These are phyloP conservation scores for Neurospora hispaniola DNA, from an alignment of 495 filamentous ascomycete genomes.

Conservation along the genomic window DNA sequence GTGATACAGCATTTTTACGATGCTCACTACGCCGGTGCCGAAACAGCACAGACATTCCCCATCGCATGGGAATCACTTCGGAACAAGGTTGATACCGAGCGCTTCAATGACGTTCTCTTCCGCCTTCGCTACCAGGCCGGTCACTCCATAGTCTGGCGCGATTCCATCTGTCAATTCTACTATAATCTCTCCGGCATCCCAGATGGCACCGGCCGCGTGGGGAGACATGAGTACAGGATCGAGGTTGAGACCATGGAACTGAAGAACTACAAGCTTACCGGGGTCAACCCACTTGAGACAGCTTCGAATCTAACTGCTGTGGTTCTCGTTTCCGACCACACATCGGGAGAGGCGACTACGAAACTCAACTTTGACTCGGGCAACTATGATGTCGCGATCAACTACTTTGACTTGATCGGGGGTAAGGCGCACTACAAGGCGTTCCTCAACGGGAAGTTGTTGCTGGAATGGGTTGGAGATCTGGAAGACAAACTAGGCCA, in stretches of 20 bases:
- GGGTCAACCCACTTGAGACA: conserved; percentile 44
- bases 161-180: conserved; percentile 53
- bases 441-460: conserved; percentile 37
- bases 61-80: conserved; percentile 42
- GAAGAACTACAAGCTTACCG: conserved; percentile 39
- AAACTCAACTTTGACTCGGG: conserved; percentile 40
- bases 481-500: conserved; percentile 45
- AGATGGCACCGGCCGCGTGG: conserved; percentile 43
- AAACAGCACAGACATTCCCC: conserved; percentile 47
- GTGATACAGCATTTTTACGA: conserved; percentile 74
- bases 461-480: conserved; percentile 51
- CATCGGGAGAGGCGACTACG: conserved; percentile 37
- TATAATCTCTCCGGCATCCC: conserved; percentile 46
- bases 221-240: conserved; percentile 49
- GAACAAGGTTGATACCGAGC: conserved; percentile 48
- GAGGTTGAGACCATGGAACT: conserved; percentile 55
- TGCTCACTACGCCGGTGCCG: conserved; percentile 53
- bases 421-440: conserved; percentile 41
- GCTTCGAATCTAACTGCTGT: conserved; percentile 31
- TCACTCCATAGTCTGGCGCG: conserved; percentile 60
- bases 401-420: conserved; percentile 53
- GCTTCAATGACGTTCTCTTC: conserved; percentile 47
- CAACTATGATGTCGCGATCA: conserved; percentile 51
- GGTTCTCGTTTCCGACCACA: conserved; percentile 29
- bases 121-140: conserved; percentile 55